Evolutionary conservation across 495 filamentous ascomycete genomes (phyloP).

Genomic region (Evansstolkia leycettana): DNA sequence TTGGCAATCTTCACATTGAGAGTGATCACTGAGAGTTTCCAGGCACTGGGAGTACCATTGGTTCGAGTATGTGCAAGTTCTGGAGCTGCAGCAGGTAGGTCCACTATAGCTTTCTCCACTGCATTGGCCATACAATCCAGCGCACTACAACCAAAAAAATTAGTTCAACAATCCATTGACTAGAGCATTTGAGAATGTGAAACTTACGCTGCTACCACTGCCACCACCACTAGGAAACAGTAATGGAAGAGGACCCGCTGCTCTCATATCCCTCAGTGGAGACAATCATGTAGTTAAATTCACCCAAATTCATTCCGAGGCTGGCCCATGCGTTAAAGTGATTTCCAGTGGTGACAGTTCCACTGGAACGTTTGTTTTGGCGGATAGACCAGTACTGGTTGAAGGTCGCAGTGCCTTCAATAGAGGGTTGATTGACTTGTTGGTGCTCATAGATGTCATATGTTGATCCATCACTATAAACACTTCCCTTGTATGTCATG

Average conservation of each 20-base stretch:
- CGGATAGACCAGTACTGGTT: conserved; percentile 52
- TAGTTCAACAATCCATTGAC: too few relatives aligned
- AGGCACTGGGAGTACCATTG: too few relatives aligned
- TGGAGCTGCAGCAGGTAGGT: too few relatives aligned
- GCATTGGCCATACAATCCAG: too few relatives aligned
- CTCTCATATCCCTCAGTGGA: conserved; percentile 47
- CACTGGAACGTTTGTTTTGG: conserved; percentile 36
- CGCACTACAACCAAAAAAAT: too few relatives aligned
- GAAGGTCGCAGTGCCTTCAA: conserved; percentile 47
- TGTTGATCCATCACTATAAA: conserved; percentile 44
- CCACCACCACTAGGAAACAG: neutral
- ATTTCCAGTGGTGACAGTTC: conserved; percentile 38
- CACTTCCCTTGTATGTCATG: conserved; percentile 37
- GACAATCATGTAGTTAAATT: conserved; percentile 49
- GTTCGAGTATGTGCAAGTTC: too few relatives aligned
- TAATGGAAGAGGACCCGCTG: conserved; percentile 39
- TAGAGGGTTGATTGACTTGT: conserved; percentile 48
- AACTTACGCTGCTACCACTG: too few relatives aligned
- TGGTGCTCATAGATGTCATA: conserved; percentile 53
- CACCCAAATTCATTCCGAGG: conserved; percentile 35
- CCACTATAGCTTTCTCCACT: too few relatives aligned
- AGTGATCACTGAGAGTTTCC: too few relatives aligned
- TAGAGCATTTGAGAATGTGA: too few relatives aligned
- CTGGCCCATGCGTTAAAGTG: conserved; percentile 53
- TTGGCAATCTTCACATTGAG: too few relatives aligned